These are phyloP conservation scores for Allium fistulosum DNA, from an alignment of 106 monocot species.

Conservation along the genomic window DNA sequence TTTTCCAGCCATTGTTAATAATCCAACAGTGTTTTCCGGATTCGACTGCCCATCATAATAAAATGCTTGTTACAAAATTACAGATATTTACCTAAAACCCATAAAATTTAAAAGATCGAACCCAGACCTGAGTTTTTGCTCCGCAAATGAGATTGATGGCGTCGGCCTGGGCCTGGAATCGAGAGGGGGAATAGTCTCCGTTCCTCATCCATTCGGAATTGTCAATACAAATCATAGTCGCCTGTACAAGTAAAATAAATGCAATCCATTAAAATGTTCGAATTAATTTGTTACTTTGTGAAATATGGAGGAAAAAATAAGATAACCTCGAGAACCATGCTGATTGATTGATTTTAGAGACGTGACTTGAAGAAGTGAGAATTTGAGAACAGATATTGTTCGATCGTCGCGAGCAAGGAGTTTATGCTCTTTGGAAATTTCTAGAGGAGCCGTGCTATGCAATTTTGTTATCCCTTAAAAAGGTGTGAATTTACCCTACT, in stretches of 20 bases:
- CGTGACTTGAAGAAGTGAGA: too few relatives aligned
- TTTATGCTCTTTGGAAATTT: too few relatives aligned
- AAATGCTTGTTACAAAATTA: not conserved
- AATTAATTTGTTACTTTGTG: too few relatives aligned
- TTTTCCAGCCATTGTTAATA: constrained; percentile 94
- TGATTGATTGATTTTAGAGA: too few relatives aligned
- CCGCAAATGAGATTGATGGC: constrained; percentile 93
- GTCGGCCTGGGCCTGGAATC: constrained; percentile 90
- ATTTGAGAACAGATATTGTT: too few relatives aligned
- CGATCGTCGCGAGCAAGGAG: too few relatives aligned
- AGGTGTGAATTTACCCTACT: too few relatives aligned
- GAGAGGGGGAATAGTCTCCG: constrained; percentile 77
- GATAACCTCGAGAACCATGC: too few relatives aligned
- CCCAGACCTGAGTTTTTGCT: constrained; percentile 57
- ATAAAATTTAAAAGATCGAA: not conserved
- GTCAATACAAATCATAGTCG: constrained; percentile 98
- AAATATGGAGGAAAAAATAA: too few relatives aligned
- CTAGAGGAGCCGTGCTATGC: too few relatives aligned
- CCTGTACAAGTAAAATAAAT: constrained; percentile 24
- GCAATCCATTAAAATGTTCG: too few relatives aligned
- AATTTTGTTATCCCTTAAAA: too few relatives aligned
- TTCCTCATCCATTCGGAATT: constrained; percentile 99
- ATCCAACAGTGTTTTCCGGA: constrained; percentile 93
- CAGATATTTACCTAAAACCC: not conserved
- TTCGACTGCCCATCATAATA: constrained; percentile 46